Conservation (phyloP, 495 filamentous ascomycete species). For the Talaromyces liani region DNA sequence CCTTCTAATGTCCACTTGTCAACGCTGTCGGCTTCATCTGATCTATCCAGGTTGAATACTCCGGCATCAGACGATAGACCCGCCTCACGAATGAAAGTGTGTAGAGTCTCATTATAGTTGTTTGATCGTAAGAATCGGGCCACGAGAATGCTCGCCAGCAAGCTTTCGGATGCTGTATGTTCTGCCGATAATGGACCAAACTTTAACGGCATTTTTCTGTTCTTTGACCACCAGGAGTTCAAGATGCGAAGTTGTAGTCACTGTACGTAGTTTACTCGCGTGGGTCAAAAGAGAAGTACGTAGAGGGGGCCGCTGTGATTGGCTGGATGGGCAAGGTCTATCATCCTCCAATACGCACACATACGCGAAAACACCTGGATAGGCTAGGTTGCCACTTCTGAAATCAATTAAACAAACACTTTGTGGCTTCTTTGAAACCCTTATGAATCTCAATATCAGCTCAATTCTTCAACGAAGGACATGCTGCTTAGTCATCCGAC, state of each 20-base stretch:
- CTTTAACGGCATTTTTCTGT: background rate
- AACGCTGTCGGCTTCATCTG: slow-evolving; percentile 9
- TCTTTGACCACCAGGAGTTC: background rate
- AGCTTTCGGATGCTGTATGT: background rate
- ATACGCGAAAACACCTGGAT: background rate
- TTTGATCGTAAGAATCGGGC: slow-evolving; percentile 56
- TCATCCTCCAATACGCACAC: background rate
- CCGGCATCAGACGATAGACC: slow-evolving; percentile 40
- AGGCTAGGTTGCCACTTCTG: background rate
- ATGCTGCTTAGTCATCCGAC: background rate
- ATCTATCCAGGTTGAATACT: slow-evolving; percentile 17
- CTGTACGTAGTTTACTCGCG: background rate
- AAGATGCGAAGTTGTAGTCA: background rate
- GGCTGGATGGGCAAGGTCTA: background rate
- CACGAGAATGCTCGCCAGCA: slow-evolving; percentile 41
- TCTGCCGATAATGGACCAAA: background rate
- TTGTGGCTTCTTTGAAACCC: background rate
- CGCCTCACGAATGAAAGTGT: slow-evolving; percentile 56
- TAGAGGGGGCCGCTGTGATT: background rate
- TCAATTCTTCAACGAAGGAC: background rate
- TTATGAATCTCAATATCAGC: background rate
- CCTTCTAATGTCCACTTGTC: slow-evolving; percentile 53
- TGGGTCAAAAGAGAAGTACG: background rate
- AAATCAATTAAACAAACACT: background rate
- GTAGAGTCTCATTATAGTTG: slow-evolving; percentile 52